These are phyloP conservation scores for Coemansia sp. DNA, from an alignment of 192 early-diverging fungal genomes.

Conservation along the genomic window DNA sequence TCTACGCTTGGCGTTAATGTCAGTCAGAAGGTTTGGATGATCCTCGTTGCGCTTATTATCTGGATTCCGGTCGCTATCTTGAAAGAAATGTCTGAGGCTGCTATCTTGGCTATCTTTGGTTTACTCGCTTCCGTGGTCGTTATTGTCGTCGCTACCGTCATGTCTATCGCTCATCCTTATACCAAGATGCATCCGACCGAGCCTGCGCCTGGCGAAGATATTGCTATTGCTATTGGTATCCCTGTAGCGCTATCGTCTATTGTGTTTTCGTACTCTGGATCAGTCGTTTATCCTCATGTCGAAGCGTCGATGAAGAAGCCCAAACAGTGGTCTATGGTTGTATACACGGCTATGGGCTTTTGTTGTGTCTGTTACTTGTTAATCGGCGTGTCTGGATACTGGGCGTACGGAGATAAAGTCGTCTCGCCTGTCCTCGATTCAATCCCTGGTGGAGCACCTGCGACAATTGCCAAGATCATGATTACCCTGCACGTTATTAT, in stretches of 20 bases:
- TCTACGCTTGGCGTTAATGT: conserved; percentile 50
- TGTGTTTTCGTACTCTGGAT: conserved; percentile 75
- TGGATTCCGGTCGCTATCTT: conserved; percentile 70
- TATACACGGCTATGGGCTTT: conserved; percentile 60
- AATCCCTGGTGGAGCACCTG: conserved; percentile 62
- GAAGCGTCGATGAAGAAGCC: conserved; percentile 77
- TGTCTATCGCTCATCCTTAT: conserved; percentile 51
- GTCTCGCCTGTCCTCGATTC: conserved; percentile 70
- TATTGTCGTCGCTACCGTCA: conserved; percentile 64
- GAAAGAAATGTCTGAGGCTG: conserved; percentile 80
- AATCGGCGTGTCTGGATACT: conserved; percentile 71
- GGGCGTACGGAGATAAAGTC: conserved; percentile 68
- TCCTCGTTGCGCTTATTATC: conserved; percentile 62
- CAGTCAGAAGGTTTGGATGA: conserved; percentile 61
- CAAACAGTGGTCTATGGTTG: conserved; percentile 66
- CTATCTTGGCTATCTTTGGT: conserved; percentile 69
- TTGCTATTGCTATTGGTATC: conserved; percentile 50
- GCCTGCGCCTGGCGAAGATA: conserved; percentile 26
- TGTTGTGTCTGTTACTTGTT: conserved; percentile 70
- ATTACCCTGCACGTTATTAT: conserved; percentile 80
- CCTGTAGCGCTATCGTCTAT: conserved; percentile 73
- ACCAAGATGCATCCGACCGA: conserved; percentile 39
- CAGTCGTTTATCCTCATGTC: conserved; percentile 81
- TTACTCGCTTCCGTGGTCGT: conserved; percentile 71
- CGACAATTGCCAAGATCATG: conserved; percentile 69